Evolutionary conservation across 768 basidiomycete species (phyloP), one percentile per base, ranked within the genome.

Genomic region (Tulasnella sp.): DNA sequence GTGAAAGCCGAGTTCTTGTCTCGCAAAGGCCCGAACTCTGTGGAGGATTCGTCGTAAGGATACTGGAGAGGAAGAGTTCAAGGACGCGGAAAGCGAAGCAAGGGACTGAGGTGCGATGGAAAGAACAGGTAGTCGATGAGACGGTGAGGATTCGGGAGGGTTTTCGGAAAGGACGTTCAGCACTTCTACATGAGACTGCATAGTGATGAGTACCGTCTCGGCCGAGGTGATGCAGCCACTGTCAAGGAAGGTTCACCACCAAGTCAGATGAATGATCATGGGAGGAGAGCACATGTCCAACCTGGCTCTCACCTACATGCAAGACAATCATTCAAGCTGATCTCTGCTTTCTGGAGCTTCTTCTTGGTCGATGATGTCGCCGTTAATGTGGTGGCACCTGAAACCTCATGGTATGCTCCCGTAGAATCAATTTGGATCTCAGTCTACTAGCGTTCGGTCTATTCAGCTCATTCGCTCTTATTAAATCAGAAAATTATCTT

Each of bases 221-320:
- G 95, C 95, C 41, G 95, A 97, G 2, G 96, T 99, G 66, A 99
- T 97, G 68, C 96, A 99, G 2, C 96, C 96, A 61, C 95, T 96
- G 65, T 34, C 42, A 64, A 38, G 24, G 9, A 2, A 13, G 58
- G 45, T 9, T 8, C 27, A 30, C 54, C 32, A 56, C 2, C 21
- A 41, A 5, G 3, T 43, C 21, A 56, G 53, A 17, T 24, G 44
- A 42, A 51, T 15, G 5, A 5, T 38, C 34, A 38, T 15, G 15
- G 7, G 34, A 38, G 34, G 34, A 15, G 34, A 38, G 5, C 34
- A 21, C 29, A 75, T 21, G 15, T 24, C 13, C 29, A 44, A 27
- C 47, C 48, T 51, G 43, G 45, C 21, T 11, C 85, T 54, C 68
- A 90, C 94, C 92, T 96, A 79, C 96, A 98, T 24, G 96, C 96